Conservation (phyloP, 345 rosid species). For the Euphorbia pulcherrima region DNA sequence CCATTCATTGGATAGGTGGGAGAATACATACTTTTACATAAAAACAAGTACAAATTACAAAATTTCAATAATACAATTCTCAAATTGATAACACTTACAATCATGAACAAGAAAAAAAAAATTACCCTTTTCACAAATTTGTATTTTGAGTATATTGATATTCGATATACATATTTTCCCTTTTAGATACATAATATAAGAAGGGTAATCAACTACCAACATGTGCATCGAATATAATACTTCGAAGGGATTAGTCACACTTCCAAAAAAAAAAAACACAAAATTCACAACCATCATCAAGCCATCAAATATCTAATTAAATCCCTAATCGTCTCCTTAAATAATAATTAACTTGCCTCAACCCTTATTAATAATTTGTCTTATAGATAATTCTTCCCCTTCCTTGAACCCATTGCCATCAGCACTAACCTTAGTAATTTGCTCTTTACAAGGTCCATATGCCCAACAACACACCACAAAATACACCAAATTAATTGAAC, state of each 20-base stretch:
- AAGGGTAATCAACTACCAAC: too few relatives aligned
- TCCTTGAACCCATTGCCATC: constrained; percentile 28
- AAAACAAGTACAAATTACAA: background rate
- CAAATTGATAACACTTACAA: constrained; percentile 10
- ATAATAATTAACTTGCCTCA: constrained; percentile 21
- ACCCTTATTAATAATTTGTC: constrained; percentile 3
- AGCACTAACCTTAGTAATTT: constrained; percentile 31
- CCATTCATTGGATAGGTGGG: background rate
- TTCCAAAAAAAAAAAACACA: constrained; percentile 17
- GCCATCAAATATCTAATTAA: background rate
- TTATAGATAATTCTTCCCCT: constrained; percentile 10
- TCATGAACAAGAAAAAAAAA: background rate
- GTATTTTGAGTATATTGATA: constrained; percentile 5
- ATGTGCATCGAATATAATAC: background rate
- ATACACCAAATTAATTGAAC: constrained; percentile 49
- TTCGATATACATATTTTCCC: background rate
- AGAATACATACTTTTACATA: background rate
- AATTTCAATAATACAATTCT: background rate
- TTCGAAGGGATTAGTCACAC: background rate
- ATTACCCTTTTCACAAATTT: background rate
- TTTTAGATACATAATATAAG: background rate
- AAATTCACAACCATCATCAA: constrained; percentile 9
- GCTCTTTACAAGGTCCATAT: constrained; percentile 56
- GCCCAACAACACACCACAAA: constrained; percentile 64
- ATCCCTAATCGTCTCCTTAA: constrained; percentile 9